Conservation (phyloP, 257 asterid genomes). For the Solanum infundibuliforme region DNA sequence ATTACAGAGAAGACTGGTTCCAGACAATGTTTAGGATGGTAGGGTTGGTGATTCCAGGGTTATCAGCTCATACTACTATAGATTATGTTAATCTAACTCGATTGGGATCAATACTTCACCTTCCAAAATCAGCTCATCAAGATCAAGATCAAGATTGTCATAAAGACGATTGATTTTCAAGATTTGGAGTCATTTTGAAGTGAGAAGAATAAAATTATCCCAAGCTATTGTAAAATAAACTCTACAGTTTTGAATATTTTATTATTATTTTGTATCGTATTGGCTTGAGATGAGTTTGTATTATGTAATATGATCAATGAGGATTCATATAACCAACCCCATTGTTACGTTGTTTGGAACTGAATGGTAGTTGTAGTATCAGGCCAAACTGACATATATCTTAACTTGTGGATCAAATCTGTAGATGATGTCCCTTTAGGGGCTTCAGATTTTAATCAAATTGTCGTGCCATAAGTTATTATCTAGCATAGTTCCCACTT, state of each 20-base stretch:
- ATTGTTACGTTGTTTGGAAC: neutral
- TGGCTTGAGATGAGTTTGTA: neutral
- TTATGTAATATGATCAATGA: neutral
- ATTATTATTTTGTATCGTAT: neutral
- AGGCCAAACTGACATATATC: neutral
- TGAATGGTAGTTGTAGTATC: neutral
- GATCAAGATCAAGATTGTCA: neutral
- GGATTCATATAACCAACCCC: neutral
- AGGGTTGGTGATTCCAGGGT: conserved; percentile 43
- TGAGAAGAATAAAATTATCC: neutral
- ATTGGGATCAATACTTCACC: conserved; percentile 23
- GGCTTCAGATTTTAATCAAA: neutral
- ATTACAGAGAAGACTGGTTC: conserved; percentile 39
- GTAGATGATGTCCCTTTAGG: neutral
- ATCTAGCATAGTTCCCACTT: neutral
- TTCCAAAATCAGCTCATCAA: neutral
- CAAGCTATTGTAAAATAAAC: neutral
- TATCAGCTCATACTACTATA: conserved; percentile 30
- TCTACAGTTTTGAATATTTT: neutral
- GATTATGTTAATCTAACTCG: conserved; percentile 58
- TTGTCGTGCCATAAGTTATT: neutral
- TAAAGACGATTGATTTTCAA: neutral
- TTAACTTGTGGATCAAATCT: neutral
- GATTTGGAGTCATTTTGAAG: neutral
- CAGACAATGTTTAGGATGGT: conserved; percentile 26